Evolutionary conservation across 352 stramenopile species (phyloP).

Genomic region (Phytopythium sindhum): DNA sequence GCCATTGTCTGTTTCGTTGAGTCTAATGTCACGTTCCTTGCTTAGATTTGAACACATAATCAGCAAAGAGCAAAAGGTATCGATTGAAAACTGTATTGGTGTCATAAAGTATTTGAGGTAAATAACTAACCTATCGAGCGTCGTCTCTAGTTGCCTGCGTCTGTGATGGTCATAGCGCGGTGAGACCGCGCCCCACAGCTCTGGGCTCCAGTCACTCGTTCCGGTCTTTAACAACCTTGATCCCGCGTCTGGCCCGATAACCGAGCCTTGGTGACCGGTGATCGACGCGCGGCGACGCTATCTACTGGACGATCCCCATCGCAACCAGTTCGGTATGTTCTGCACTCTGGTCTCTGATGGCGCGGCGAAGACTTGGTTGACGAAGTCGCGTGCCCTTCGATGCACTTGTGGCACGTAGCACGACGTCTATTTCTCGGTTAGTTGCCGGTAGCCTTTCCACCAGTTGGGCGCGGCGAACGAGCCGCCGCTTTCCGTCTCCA

Average conservation of each 20-base stretch:
- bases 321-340: not conserved
- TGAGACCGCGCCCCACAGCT: not conserved
- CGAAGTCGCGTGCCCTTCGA: not conserved
- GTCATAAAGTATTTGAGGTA: not conserved
- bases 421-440: slow-evolving; percentile 89
- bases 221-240: not conserved
- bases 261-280: not conserved
- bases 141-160: not conserved
- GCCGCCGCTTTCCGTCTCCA: slow-evolving; percentile 89
- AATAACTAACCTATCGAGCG: slow-evolving; percentile 6
- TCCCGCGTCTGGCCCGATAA: not conserved
- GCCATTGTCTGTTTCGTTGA: too few relatives aligned
- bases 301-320: not conserved
- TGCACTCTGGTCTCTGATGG: not conserved
- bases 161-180: not conserved
- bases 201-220: not conserved
- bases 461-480: slow-evolving; percentile 75
- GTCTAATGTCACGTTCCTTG: not conserved
- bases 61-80: slow-evolving; percentile 1
- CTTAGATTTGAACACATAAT: not conserved
- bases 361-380: not conserved
- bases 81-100: not conserved
- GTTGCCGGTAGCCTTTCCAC: slow-evolving; percentile 91
- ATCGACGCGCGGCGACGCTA: not conserved
- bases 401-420: not conserved